phyloP scores from a whole-genome alignment of 805 yeast species.

The Cyberlindnera maclurae region DNA sequence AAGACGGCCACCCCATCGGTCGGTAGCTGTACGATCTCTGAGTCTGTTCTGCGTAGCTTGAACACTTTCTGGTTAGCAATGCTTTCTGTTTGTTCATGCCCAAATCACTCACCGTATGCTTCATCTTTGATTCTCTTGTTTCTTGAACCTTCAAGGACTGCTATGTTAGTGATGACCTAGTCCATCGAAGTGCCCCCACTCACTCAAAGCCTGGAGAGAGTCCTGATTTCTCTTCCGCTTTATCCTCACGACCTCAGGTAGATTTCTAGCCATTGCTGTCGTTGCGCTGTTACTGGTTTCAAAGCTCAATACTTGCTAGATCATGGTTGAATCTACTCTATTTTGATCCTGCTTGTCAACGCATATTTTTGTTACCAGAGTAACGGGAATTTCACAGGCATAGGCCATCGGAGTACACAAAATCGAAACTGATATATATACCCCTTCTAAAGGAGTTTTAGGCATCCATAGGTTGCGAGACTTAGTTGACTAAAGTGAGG shows the following conservation, averaged over 20 bases:
- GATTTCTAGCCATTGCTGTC: conserved; percentile 2
- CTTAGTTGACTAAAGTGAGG: not conserved
- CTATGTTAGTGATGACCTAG: not conserved
- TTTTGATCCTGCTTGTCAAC: not conserved
- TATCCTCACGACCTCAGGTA: conserved; percentile 69
- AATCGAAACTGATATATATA: not conserved
- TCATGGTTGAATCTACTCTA: not conserved
- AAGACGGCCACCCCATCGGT: conserved; percentile 11
- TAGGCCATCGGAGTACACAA: not conserved
- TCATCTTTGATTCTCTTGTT: conserved; percentile 35
- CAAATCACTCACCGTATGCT: conserved; percentile 20
- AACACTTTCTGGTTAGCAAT: conserved; percentile 26
- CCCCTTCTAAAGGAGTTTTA: too few relatives aligned
- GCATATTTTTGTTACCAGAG: not conserved
- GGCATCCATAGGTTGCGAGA: too few relatives aligned
- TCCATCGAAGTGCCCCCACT: conserved; percentile 8
- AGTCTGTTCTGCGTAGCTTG: conserved; percentile 43
- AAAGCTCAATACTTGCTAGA: too few relatives aligned
- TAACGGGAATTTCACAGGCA: not conserved
- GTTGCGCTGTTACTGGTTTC: too few relatives aligned
- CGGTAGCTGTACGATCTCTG: conserved; percentile 18
- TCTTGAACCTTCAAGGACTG: conserved; percentile 28
- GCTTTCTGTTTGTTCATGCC: conserved; percentile 5
- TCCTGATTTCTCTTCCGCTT: conserved; percentile 84
- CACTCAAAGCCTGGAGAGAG: conserved; percentile 72